phyloP scores from a whole-genome alignment of 257 asterid species.

The Coffea canephora region DNA sequence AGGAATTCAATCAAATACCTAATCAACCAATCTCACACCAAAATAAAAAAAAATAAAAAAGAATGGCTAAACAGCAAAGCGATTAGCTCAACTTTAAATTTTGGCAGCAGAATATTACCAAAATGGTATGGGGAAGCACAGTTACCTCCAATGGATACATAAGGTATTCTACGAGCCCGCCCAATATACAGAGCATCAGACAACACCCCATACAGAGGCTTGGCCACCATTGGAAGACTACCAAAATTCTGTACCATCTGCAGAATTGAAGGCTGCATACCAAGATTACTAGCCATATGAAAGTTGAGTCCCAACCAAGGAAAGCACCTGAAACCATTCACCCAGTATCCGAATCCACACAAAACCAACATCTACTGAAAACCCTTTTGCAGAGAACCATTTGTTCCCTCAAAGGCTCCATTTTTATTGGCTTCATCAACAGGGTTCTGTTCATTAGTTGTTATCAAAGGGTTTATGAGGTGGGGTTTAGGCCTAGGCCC shows the following conservation, averaged over 20 bases:
- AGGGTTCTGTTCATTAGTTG: slow-evolving; percentile 30
- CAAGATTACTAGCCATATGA: slow-evolving; percentile 65
- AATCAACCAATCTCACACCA: too few relatives aligned
- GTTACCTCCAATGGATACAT: slow-evolving; percentile 79
- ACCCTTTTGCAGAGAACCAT: slow-evolving; percentile 37
- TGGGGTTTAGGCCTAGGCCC: slow-evolving; percentile 19
- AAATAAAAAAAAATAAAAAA: neutral
- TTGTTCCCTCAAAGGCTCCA: slow-evolving; percentile 24
- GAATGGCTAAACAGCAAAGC: neutral
- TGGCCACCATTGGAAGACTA: slow-evolving; percentile 81
- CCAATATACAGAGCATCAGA: slow-evolving; percentile 83
- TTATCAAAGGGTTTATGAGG: slow-evolving; percentile 22
- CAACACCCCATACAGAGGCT: slow-evolving; percentile 78
- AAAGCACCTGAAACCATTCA: slow-evolving; percentile 86
- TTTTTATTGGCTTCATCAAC: slow-evolving; percentile 22
- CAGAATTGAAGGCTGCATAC: slow-evolving; percentile 66
- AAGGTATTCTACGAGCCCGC: slow-evolving; percentile 83
- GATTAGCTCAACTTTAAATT: neutral
- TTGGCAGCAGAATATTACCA: neutral
- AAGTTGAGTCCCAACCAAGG: slow-evolving; percentile 88
- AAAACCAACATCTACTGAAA: slow-evolving; percentile 52
- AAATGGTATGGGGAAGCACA: neutral
- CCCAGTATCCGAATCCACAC: slow-evolving; percentile 83
- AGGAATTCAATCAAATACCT: neutral
- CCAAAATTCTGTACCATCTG: slow-evolving; percentile 77